phyloP scores from a whole-genome alignment of 306 rosid species.

The Lathyrus sativus region DNA sequence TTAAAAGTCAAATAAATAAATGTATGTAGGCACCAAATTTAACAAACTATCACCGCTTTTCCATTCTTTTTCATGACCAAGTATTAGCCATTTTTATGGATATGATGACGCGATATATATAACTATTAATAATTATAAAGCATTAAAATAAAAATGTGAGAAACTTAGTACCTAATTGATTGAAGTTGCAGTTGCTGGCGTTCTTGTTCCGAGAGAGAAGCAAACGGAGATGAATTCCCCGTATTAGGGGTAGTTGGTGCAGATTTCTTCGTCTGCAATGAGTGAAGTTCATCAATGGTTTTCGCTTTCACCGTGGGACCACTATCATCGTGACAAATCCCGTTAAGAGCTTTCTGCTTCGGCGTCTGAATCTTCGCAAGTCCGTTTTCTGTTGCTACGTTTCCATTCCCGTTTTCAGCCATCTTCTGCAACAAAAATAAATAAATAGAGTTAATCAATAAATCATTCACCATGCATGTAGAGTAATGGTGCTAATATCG shows the following conservation, averaged over 20 bases:
- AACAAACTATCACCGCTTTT: background rate
- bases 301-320: constrained; percentile 66
- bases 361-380: constrained; percentile 61
- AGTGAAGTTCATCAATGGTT: constrained; percentile 84
- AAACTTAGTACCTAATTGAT: constrained; percentile 57
- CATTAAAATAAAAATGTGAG: background rate
- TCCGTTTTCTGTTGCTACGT: constrained; percentile 37
- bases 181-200: constrained; percentile 72
- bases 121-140: background rate
- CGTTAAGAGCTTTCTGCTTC: constrained; percentile 18
- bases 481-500: too few species aligned
- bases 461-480: too few species aligned
- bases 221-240: constrained; percentile 41
- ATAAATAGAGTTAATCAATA: background rate
- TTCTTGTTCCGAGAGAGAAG: constrained; percentile 55
- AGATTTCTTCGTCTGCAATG: constrained; percentile 73
- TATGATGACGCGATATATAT: background rate
- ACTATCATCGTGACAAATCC: constrained; percentile 77
- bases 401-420: constrained; percentile 36
- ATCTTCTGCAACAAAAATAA: constrained; percentile 34
- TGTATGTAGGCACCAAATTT: background rate
- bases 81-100: background rate
- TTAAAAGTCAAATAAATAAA: background rate
- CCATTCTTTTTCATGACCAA: background rate
- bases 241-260: constrained; percentile 73